Evolutionary conservation across 163 green algal species (phyloP).

Genomic region (Coccomyxa subellipsoidea): DNA sequence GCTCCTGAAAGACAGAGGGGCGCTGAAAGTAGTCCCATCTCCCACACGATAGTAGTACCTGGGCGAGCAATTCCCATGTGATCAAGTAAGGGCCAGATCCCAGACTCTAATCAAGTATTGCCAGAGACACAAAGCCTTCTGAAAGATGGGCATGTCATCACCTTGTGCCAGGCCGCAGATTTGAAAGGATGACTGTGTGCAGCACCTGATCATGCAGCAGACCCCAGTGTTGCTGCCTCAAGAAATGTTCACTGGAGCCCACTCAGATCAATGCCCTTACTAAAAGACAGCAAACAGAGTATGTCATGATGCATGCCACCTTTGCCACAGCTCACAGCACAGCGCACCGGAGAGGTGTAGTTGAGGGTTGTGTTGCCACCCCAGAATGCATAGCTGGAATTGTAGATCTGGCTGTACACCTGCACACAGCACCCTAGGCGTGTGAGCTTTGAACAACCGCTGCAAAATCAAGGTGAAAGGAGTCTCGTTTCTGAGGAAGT

Average conservation of each 20-base stretch:
- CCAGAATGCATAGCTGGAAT: slow-evolving; percentile 13
- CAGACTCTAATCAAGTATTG: too few relatives aligned
- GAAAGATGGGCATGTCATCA: neutral
- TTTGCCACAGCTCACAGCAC: neutral
- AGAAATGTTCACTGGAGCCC: too few relatives aligned
- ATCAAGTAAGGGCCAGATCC: too few relatives aligned
- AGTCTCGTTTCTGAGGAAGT: too few relatives aligned
- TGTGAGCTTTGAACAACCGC: too few relatives aligned
- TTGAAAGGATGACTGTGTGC: neutral
- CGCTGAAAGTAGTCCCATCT: slow-evolving; percentile 23
- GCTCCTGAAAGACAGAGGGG: slow-evolving; percentile 17
- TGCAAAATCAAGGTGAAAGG: too few relatives aligned
- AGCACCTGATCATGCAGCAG: neutral
- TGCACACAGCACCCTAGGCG: slow-evolving; percentile 17
- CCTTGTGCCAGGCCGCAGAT: neutral
- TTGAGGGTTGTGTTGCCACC: slow-evolving; percentile 22
- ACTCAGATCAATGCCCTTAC: too few relatives aligned
- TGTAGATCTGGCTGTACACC: slow-evolving; percentile 36
- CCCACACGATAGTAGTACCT: slow-evolving; percentile 29
- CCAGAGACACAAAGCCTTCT: neutral
- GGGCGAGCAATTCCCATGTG: too few relatives aligned
- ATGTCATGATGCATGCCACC: too few relatives aligned
- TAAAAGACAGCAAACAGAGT: too few relatives aligned
- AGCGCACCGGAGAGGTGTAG: slow-evolving; percentile 27
- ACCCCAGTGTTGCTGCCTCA: too few relatives aligned